Evolutionary conservation across 441 rosid genomes (phyloP), one percentile per base, ranked within the genome.

Genomic region (Gossypium armourianum): DNA sequence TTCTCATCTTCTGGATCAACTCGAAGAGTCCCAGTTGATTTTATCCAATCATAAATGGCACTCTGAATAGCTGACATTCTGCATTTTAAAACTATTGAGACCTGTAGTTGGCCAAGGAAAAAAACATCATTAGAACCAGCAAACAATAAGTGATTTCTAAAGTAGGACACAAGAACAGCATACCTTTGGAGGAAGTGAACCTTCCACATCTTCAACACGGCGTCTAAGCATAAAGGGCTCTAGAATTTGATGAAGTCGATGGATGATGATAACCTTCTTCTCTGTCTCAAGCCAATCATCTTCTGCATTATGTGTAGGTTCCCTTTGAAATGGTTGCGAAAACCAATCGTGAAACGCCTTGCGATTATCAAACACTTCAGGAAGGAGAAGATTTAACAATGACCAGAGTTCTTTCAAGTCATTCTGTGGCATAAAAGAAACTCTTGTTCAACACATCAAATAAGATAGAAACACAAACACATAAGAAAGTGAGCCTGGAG

Each of bases 241-340:
- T 78, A 95, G 81, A 74, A 95, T 95, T 80, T 95, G 99, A 87
- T 95, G 99, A 81, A 95, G 99, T 32, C 99, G 86, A 71, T 95
- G 99, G 80, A 95, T 95, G 74, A 95, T 87, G 75, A 95, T 95
- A 24, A 95, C 99, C 83, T 95, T 95, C 85, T 95, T 95, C 75
- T 95, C 99, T 62, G 99, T 95, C 88, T 95, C 99, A 77, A 95
- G 96, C 99, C 99, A 95, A 82, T 95, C 99, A 80, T 95, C 99
- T 77, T 95, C 99, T 20, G 87, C 93, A 83, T 88, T 89, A 81
- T 87, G 96, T 1, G 85, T 58, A 72, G 92, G 85, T 83, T 95
- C 99, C 83, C 73, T 95, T 84, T 89, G 97, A 79, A 95, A 95
- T 52, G 99, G 99, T 82, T 95, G 94, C 8, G 99, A 88, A 72